These are phyloP conservation scores for Huiozyma sinensis DNA, from an alignment of 805 yeast species.

Conservation along the genomic window DNA sequence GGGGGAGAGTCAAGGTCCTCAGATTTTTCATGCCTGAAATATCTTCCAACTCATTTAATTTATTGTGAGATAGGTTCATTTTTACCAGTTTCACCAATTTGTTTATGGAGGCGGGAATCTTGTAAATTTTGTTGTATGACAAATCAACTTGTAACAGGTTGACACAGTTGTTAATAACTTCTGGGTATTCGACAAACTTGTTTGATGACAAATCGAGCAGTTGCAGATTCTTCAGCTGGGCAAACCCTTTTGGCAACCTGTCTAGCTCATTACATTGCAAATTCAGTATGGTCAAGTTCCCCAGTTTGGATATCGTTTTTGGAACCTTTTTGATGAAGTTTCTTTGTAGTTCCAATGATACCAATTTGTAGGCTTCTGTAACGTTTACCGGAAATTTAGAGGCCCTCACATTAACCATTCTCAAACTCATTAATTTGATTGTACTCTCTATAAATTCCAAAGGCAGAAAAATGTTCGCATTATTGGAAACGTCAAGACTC, in stretches of 20 bases:
- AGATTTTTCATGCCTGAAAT: slow-evolving; percentile 45
- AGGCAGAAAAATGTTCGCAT: slow-evolving; percentile 78
- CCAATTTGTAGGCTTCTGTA: slow-evolving; percentile 55
- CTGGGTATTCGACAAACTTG: slow-evolving; percentile 51
- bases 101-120: slow-evolving; percentile 52
- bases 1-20: slow-evolving; percentile 66
- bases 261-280: slow-evolving; percentile 68
- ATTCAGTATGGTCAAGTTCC: slow-evolving; percentile 46
- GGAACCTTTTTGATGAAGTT: slow-evolving; percentile 64
- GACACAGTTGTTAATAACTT: slow-evolving; percentile 47
- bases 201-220: slow-evolving; percentile 74
- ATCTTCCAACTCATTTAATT: slow-evolving; percentile 32
- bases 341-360: slow-evolving; percentile 62
- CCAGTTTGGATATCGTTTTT: slow-evolving; percentile 40
- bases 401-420: slow-evolving; percentile 63
- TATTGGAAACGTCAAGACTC: slow-evolving; percentile 70
- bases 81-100: slow-evolving; percentile 51
- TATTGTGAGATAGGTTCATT: slow-evolving; percentile 67
- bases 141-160: slow-evolving; percentile 60
- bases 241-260: slow-evolving; percentile 50
- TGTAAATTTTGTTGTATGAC: slow-evolving; percentile 63
- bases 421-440: slow-evolving; percentile 53
- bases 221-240: slow-evolving; percentile 42
- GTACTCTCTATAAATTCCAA: slow-evolving; percentile 78
- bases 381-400: slow-evolving; percentile 66